Base-by-base conservation (phyloP, 257 asterid species). In the Paulownia fortunei region DNA sequence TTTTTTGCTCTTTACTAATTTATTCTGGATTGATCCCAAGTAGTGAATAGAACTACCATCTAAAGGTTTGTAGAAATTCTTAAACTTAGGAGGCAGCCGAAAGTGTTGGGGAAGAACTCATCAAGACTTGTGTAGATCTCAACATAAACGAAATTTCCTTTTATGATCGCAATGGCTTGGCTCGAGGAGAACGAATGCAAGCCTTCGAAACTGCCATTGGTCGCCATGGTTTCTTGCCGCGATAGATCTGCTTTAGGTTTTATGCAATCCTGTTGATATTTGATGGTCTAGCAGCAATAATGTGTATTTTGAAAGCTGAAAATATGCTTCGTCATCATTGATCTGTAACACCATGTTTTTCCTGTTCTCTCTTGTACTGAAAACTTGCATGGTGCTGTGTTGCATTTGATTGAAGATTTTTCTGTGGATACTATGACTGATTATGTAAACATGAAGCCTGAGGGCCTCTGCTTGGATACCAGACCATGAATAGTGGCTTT, bases 161-260 rank as follows among this genome's bases (percentile, higher is more conserved):
- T 21, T 93, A 91, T 77, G 97, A 93, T 83, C 92, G 96, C 64
- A 95, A 95, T 78, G 97, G 99, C 18, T 87, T 91, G 80, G 94
- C 97, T 66, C 79, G 82, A 56, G 98, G 98, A 55, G 97, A 90
- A 54, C 84, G 95, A 56, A 81, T 93, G 87, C 86, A 81, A 79
- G 97, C 97, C 55, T 95, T 93, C 55, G 99, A 95, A 81, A 81
- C 86, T 67, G 90, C 97, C 76, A 83, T 95, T 76, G 84, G 76
- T 61, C 85, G 81, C 39, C 97, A 90, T 83, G 99, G 99, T 19
- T 93, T 95, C 89, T 79, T 95, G 88, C 80, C 78, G 8, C 37
- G 91, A 70, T 93, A 86, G 84, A 47, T 77, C 32, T n/a, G 60
- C 58, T 37, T 52, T 51, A 2, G 61, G 37, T 76, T 46, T 52